Evolutionary conservation across 2,329 filamentous ascomycete species (phyloP).

Genomic region (Trichoderma polysporum): DNA sequence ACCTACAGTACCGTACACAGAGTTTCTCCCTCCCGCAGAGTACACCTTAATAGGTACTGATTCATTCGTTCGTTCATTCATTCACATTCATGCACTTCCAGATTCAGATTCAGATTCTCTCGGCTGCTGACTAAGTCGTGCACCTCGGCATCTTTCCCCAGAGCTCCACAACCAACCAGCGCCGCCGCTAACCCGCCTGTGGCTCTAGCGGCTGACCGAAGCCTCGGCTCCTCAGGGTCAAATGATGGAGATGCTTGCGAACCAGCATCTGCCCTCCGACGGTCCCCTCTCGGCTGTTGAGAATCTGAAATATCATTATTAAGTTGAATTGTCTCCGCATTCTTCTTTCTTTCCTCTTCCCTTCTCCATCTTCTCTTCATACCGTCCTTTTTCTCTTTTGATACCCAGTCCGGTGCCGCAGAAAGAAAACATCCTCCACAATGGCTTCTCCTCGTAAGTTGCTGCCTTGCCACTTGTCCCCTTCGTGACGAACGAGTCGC

Average conservation of each 20-base stretch:
- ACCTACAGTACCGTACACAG: background rate
- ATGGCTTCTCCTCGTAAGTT: conserved; percentile 78
- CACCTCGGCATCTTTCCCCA: conserved; percentile 21
- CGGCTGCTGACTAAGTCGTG: background rate
- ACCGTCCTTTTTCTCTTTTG: conserved; percentile 12
- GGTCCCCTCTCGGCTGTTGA: conserved; percentile 19
- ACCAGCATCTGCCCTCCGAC: conserved; percentile 1
- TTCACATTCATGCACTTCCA: background rate
- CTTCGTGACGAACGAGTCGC: background rate
- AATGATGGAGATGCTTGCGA: conserved; percentile 6
- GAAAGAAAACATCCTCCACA: conserved; percentile 29
- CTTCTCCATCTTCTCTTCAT: background rate
- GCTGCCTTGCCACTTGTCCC: background rate
- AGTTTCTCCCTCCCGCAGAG: background rate
- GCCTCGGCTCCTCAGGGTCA: conserved; percentile 21
- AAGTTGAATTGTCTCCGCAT: background rate
- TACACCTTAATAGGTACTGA: too few relatives aligned
- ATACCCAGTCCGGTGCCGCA: conserved; percentile 23
- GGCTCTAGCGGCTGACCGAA: conserved; percentile 6
- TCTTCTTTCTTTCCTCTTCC: background rate
- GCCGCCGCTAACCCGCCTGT: background rate
- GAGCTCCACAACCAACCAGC: background rate
- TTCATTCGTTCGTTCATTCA: background rate
- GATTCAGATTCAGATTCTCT: too few relatives aligned
- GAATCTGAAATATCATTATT: conserved; percentile 10